Conservation (phyloP, 2,329 filamentous ascomycete species). For the Nemania abortiva region DNA sequence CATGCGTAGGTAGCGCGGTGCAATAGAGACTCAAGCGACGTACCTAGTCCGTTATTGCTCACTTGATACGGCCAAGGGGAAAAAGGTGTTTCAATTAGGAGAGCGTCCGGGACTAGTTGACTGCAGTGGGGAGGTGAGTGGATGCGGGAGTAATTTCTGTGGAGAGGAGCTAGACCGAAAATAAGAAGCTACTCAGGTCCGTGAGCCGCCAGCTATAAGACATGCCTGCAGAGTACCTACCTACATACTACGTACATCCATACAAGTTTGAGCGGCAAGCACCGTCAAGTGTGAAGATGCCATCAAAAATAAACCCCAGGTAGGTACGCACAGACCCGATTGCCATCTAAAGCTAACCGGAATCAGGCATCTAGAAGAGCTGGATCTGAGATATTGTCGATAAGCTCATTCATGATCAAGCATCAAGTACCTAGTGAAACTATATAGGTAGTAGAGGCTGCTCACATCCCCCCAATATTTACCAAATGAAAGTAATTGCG, state of each 20-base stretch:
- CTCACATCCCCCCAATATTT: neutral
- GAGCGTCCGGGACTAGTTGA: neutral
- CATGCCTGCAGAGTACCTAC: too few relatives aligned
- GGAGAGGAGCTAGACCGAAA: neutral
- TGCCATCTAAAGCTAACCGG: too few relatives aligned
- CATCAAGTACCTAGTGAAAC: neutral
- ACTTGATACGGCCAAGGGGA: slow-evolving; percentile 27
- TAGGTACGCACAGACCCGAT: slow-evolving; percentile 7
- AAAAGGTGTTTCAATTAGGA: slow-evolving; percentile 26
- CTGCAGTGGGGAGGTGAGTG: neutral
- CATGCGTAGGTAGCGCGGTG: neutral
- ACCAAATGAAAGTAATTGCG: neutral
- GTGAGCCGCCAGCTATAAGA: neutral
- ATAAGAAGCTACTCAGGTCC: neutral
- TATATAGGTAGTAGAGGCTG: neutral
- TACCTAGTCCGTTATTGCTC: neutral
- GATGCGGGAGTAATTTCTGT: neutral
- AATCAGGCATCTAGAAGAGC: too few relatives aligned
- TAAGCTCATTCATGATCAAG: neutral
- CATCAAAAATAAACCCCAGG: neutral
- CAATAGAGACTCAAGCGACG: neutral
- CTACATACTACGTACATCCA: neutral
- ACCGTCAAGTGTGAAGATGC: neutral
- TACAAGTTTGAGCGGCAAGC: slow-evolving; percentile 1
- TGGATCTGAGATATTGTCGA: neutral